Evolutionary conservation across 805 yeast species (phyloP).

Genomic region (Candida mattraensis): DNA sequence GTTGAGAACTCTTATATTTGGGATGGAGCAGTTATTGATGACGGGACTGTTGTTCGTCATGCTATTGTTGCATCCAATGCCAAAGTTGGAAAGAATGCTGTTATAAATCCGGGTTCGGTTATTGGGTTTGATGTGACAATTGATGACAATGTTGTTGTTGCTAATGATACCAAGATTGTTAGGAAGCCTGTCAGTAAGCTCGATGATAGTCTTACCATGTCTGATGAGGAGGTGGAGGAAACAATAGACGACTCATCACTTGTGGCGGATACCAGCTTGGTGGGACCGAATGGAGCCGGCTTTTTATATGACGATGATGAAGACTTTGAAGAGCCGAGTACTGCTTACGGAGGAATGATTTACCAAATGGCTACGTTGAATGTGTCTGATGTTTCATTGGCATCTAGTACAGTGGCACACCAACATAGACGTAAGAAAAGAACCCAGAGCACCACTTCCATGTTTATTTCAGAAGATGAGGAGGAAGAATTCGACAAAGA

Average conservation of each 20-base stretch:
- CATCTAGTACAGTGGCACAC: slow-evolving; percentile 41
- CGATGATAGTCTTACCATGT: slow-evolving; percentile 29
- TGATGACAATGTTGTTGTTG: slow-evolving; percentile 51
- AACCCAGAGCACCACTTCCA: slow-evolving; percentile 37
- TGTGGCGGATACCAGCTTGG: slow-evolving; percentile 26
- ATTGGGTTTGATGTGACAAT: slow-evolving; percentile 74
- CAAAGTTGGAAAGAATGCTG: slow-evolving; percentile 50
- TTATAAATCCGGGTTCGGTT: slow-evolving; percentile 68
- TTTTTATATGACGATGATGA: slow-evolving; percentile 51
- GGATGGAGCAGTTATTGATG: slow-evolving; percentile 77
- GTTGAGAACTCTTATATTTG: slow-evolving; percentile 81
- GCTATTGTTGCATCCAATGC: slow-evolving; percentile 73
- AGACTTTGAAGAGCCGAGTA: slow-evolving; percentile 36
- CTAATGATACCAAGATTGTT: slow-evolving; percentile 52
- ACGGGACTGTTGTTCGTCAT: slow-evolving; percentile 55
- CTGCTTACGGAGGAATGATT: slow-evolving; percentile 41
- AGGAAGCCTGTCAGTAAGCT: slow-evolving; percentile 42
- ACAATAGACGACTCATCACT: slow-evolving; percentile 25
- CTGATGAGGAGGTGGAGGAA: slow-evolving; percentile 32
- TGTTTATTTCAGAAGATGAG: slow-evolving; percentile 40
- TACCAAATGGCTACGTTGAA: slow-evolving; percentile 45
- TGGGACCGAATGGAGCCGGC: slow-evolving; percentile 54
- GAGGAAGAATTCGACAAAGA: slow-evolving; percentile 78
- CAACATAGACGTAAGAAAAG: slow-evolving; percentile 39
- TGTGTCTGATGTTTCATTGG: slow-evolving; percentile 54